These are phyloP conservation scores for Inonotus hispidus DNA, from an alignment of 1,284 basidiomycete genomes.

Conservation along the genomic window DNA sequence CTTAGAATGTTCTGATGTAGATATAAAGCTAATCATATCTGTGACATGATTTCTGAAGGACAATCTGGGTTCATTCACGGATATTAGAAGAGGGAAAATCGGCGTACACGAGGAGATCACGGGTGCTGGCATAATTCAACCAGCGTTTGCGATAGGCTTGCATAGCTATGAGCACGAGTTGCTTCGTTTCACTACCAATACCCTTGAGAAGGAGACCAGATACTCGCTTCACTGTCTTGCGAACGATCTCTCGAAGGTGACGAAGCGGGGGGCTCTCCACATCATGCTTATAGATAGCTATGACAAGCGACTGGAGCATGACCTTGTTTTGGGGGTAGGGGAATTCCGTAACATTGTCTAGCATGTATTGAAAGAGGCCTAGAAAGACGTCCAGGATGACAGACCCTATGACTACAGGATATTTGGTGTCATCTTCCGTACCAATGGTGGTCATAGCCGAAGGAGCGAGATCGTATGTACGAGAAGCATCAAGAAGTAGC, in stretches of 20 bases:
- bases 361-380: slow-evolving; percentile 38
- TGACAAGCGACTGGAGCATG: slow-evolving; percentile 54
- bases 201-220: slow-evolving; percentile 47
- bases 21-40: slow-evolving; percentile 41
- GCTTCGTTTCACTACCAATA: slow-evolving; percentile 59
- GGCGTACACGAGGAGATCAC: slow-evolving; percentile 48
- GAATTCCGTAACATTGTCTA: slow-evolving; percentile 38
- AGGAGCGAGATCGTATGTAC: slow-evolving; percentile 41
- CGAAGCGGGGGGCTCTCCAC: slow-evolving; percentile 48
- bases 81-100: neutral
- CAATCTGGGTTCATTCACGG: slow-evolving; percentile 5
- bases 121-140: slow-evolving; percentile 37
- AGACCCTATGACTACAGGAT: slow-evolving; percentile 50
- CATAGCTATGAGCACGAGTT: slow-evolving; percentile 51
- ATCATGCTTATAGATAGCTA: slow-evolving; percentile 65
- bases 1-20: slow-evolving; percentile 39
- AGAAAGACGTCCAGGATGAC: slow-evolving; percentile 56
- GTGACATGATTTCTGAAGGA: slow-evolving; percentile 42
- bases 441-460: slow-evolving; percentile 44
- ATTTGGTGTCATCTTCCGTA: slow-evolving; percentile 38
- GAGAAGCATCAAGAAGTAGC: slow-evolving; percentile 51
- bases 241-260: slow-evolving; percentile 47
- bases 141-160: slow-evolving; percentile 60
- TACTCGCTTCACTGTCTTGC: slow-evolving; percentile 45
- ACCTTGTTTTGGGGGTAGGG: slow-evolving; percentile 52